Evolutionary conservation across 352 stramenopile species (phyloP).

Genomic region (Phytophthora pisi): DNA sequence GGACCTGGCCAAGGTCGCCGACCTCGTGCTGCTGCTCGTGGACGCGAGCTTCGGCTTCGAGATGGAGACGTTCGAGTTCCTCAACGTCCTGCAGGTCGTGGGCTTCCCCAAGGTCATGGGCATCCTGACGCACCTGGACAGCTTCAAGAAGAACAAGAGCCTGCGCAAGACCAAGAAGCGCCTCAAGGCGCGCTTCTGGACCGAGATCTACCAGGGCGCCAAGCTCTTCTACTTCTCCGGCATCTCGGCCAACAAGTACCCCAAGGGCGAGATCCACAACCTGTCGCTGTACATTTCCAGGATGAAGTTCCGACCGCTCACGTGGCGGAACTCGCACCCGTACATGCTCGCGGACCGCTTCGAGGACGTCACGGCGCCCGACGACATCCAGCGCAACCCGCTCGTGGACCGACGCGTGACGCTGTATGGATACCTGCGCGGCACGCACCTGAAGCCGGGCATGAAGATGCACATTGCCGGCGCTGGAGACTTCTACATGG

Average conservation of each 20-base stretch:
- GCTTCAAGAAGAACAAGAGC: slow-evolving; percentile 98
- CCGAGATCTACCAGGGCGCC: slow-evolving; percentile 95
- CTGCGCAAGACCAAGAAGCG: slow-evolving; percentile 98
- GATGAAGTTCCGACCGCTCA: slow-evolving; percentile 98
- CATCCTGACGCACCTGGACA: slow-evolving; percentile 99
- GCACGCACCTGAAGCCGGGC: slow-evolving; percentile 97
- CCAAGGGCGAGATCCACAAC: slow-evolving; percentile 99
- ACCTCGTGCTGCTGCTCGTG: slow-evolving; percentile 98
- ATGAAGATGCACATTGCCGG: slow-evolving; percentile 98
- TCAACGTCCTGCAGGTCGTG: slow-evolving; percentile 98
- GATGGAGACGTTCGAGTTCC: slow-evolving; percentile 99
- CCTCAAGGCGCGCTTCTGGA: slow-evolving; percentile 99
- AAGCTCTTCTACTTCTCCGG: slow-evolving; percentile 98
- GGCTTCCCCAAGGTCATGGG: slow-evolving; percentile 96
- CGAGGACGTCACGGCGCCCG: slow-evolving; percentile 97
- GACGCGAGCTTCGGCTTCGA: slow-evolving; percentile 99
- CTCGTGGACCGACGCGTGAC: slow-evolving; percentile 93
- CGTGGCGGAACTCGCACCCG: slow-evolving; percentile 99
- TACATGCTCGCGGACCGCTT: slow-evolving; percentile 98
- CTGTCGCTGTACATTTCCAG: slow-evolving; percentile 97
- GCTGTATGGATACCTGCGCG: slow-evolving; percentile 98
- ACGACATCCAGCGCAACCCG: slow-evolving; percentile 93
- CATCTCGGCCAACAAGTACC: slow-evolving; percentile 98
- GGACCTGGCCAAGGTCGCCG: slow-evolving; percentile 98
- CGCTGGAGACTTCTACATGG: slow-evolving; percentile 97